Evolutionary conservation across 2,329 filamentous ascomycete genomes (phyloP).

Genomic region (Aspergillus glaucus): DNA sequence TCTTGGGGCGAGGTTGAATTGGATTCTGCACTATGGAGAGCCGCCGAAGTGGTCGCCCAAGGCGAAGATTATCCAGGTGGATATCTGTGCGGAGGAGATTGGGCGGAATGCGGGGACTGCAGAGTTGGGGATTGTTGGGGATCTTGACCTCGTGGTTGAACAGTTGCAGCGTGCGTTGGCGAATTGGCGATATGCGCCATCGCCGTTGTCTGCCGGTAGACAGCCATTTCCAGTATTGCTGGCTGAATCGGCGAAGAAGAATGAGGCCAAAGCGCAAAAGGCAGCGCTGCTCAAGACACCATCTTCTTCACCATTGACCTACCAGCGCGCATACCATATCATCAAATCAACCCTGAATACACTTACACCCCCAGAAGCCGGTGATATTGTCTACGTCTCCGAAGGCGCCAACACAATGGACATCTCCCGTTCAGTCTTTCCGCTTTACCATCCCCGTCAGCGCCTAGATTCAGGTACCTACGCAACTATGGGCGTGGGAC

Average conservation of each 20-base stretch:
- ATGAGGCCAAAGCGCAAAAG: constrained; percentile 41
- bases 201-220: constrained; percentile 13
- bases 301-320: constrained; percentile 39
- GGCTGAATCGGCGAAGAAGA: constrained; percentile 34
- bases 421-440: constrained; percentile 51
- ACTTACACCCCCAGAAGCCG: constrained; percentile 40
- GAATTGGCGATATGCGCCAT: constrained; percentile 40
- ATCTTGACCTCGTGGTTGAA: constrained; percentile 44
- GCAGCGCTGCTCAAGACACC: constrained; percentile 35
- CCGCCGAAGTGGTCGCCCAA: constrained; percentile 48
- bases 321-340: constrained; percentile 47
- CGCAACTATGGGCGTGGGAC: constrained; percentile 54
- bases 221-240: constrained; percentile 25
- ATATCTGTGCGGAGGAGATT: constrained; percentile 49
- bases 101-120: constrained; percentile 47
- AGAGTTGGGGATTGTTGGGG: constrained; percentile 46
- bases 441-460: constrained; percentile 48
- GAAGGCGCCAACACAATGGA: constrained; percentile 59
- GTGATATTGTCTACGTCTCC: constrained; percentile 50
- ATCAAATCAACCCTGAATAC: constrained; percentile 46
- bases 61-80: constrained; percentile 51
- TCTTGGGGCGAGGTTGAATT: constrained; percentile 51
- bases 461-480: constrained; percentile 54
- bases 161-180: constrained; percentile 41
- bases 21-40: constrained; percentile 54